Base-by-base conservation (phyloP, 257 asterid genomes). In the Penstemon eatonii region DNA sequence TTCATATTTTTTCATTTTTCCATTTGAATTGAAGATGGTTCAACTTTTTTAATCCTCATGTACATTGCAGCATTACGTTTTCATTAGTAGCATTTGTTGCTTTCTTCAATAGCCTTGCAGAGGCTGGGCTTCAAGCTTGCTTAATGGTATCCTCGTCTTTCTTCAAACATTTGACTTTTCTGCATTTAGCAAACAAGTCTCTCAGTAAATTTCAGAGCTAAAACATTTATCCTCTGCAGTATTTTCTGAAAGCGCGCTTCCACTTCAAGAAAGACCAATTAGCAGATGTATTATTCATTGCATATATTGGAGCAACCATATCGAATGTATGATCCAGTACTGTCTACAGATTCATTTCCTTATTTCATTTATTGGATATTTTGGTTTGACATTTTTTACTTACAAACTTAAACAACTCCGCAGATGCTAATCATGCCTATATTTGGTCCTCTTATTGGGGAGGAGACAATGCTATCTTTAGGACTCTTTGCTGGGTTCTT, bases 371-470 rank as follows among this genome's bases (percentile, higher is more conserved):
- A 41, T 5, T 68, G 42, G 39, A 7, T 43, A 18, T 58, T 60
- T 42, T 8, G 44, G 57, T 37, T 59, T 41, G 73, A 56, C 44
- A 47, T 18, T 56, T 25, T 25, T 25, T 25, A 25, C 33, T 25
- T 56, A 39, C 47, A 25, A 65, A 60, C 64, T 45, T 53, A 13
- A 54, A 50, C 66, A 59, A 55, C 62, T 68, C 54, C 74, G 73
- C 88, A 91, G 97, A 75, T 91, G 74, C 11, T 88, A 58, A 76
- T 91, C 56, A 82, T 91, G 95, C 97, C 97, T 50, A 73, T 75
- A 46, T 66, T 91, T 61, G 92, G 86, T 65, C 95, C 95, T 66
- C 73, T 56, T 46, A 53, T 91, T 8, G 96, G 97, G 19, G 97
- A 88, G 82, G 87, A 83, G 70, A 85, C 73, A 63, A 65, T 91